A percentile compares a stretch with the other conserved stretches of the same genome.
These are phyloP conservation scores for Epichloe coenophiala DNA, from an alignment of 2,329 filamentous ascomycete genomes.

Conservation along the genomic window DNA sequence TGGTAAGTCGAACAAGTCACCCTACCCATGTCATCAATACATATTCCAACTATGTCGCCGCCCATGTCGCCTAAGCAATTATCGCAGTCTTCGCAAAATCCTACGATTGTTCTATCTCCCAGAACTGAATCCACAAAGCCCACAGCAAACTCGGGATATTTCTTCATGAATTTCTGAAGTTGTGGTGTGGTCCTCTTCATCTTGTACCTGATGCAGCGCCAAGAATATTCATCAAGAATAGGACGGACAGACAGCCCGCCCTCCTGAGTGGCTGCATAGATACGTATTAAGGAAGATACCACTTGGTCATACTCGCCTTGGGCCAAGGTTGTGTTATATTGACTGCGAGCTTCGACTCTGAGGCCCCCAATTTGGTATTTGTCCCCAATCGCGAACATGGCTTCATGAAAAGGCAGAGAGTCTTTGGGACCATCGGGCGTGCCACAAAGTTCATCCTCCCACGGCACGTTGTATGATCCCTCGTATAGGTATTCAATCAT, in stretches of 20 bases:
- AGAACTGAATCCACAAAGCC: background rate
- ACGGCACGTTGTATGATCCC: background rate
- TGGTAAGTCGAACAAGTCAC: rapidly evolving
- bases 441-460: background rate
- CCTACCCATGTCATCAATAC: too few relatives aligned
- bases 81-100: rapidly evolving
- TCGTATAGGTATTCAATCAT: background rate
- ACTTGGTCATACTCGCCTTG: rapidly evolving
- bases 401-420: background rate
- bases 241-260: too few relatives aligned
- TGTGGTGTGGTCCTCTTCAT: background rate
- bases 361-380: background rate
- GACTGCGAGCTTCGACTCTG: background rate
- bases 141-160: background rate
- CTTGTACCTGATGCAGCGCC: background rate
- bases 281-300: background rate
- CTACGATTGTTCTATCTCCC: background rate
- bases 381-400: background rate
- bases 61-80: too few relatives aligned
- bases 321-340: rapidly evolving
- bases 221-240: background rate
- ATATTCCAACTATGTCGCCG: too few relatives aligned
- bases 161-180: background rate
- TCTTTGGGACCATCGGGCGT: background rate
- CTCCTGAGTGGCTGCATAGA: background rate